phyloP scores from a whole-genome alignment of 345 rosid species.

The Hibiscus trionum region DNA sequence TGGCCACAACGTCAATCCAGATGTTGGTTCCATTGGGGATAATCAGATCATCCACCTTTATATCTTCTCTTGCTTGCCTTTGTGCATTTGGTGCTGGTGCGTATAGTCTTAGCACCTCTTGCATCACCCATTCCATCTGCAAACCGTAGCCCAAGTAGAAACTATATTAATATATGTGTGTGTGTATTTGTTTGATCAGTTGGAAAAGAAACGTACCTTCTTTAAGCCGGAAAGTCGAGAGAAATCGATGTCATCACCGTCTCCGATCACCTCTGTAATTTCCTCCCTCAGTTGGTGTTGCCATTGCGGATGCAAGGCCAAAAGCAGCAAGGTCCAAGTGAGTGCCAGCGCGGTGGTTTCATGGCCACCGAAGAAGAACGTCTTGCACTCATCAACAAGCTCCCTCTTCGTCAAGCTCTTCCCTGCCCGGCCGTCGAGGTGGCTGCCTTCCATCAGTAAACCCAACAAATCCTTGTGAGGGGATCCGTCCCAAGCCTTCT shows the following conservation, averaged over 20 bases:
- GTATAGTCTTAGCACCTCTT: slow-evolving; percentile 68
- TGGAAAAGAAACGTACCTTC: too few relatives aligned
- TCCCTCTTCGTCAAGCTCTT: slow-evolving; percentile 48
- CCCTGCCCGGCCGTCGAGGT: slow-evolving; percentile 26
- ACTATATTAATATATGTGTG: too few relatives aligned
- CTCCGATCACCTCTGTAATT: slow-evolving; percentile 56
- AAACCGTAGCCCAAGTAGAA: background rate
- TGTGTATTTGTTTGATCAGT: too few relatives aligned
- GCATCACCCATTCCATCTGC: slow-evolving; percentile 95
- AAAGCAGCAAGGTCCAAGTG: slow-evolving; percentile 79
- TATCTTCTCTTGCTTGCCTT: slow-evolving; percentile 63
- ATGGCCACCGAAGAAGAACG: slow-evolving; percentile 91
- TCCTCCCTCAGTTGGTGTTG: slow-evolving; percentile 66
- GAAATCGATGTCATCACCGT: slow-evolving; percentile 45
- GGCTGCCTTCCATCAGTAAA: slow-evolving; percentile 34
- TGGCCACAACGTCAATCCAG: slow-evolving; percentile 79
- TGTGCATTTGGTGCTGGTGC: slow-evolving; percentile 83
- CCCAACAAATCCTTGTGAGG: slow-evolving; percentile 49
- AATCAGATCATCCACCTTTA: slow-evolving; percentile 29
- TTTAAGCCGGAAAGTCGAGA: slow-evolving; percentile 63
- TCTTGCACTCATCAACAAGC: slow-evolving; percentile 90
- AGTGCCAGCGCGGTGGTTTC: slow-evolving; percentile 88
- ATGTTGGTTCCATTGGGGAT: slow-evolving; percentile 69
- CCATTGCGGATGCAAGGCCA: slow-evolving; percentile 76
- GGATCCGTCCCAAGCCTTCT: slow-evolving; percentile 10